phyloP scores from a whole-genome alignment of 306 rosid species.

The Corylus avellana region DNA sequence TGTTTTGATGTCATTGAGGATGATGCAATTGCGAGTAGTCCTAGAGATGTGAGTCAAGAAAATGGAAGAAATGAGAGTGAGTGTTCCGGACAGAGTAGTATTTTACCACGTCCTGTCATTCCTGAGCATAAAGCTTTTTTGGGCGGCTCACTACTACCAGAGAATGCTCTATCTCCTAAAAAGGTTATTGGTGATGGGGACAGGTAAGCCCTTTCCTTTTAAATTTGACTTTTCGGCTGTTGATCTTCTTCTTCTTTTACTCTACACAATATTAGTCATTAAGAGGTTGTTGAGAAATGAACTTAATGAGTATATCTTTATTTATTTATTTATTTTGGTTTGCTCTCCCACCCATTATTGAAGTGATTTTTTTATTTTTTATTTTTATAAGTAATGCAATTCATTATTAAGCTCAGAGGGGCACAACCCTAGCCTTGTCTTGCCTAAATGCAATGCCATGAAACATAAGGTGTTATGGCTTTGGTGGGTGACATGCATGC shows the following conservation, averaged over 20 bases:
- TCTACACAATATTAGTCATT: not conserved
- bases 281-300: conserved; percentile 8
- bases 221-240: not conserved
- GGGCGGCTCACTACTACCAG: conserved; percentile 59
- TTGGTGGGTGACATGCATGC: not conserved
- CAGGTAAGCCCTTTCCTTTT: conserved; percentile 45
- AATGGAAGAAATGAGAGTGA: conserved; percentile 57
- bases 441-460: not conserved
- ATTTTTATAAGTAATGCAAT: no score
- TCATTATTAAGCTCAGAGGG: no score
- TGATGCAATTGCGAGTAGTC: conserved; percentile 57
- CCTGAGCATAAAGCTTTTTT: conserved; percentile 49
- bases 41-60: conserved; percentile 46
- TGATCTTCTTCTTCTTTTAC: not conserved
- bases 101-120: conserved; percentile 39
- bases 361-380: not conserved
- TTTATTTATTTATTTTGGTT: not conserved
- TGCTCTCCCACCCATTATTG: not conserved
- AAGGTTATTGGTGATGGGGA: conserved; percentile 57
- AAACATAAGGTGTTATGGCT: not conserved
- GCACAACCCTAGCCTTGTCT: not conserved
- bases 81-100: conserved; percentile 51
- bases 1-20: conserved; percentile 71
- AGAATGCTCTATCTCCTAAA: conserved; percentile 47
- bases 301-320: conserved; percentile 1